Base-by-base conservation (phyloP, 2,329 filamentous ascomycete genomes). In the Lithohypha guttulata region DNA sequence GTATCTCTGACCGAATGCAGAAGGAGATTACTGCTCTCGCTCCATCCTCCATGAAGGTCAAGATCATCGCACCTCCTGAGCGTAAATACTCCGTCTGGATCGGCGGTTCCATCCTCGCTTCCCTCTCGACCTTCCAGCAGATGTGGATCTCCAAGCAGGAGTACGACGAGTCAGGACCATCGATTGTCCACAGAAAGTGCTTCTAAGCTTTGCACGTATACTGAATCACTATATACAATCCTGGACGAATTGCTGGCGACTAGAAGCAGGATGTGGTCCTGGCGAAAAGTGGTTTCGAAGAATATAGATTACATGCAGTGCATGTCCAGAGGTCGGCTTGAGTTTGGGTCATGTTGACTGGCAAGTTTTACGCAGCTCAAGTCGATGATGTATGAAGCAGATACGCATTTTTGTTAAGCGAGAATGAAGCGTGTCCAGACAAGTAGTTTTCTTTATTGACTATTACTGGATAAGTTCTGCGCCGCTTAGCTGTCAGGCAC, bases 101-200 rank as follows among this genome's bases (percentile, higher is more conserved):
- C 68, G 91, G 91, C 91, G 91, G 91, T 79, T 98, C 91, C 69
- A 98, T 98, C 73, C 74, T 98, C 63, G 91, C 91, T 59, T 98
- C 91, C 52, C 84, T 98, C 61, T 98, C 91, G 57, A 98, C 91
- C 70, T 98, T 98, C 89, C 91, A 98, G 79, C 91, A 98, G 76
- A 98, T 98, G 91, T 98, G 91, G 91, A 96, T 98, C 81, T 98
- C 91, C 61, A 98, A 98, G 86, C 91, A 98, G 76, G 89, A 96
- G 78, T 96, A 96, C 81, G 91, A 98, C 76, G 91, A 96, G 85
- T 91, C 82, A 69, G 89, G 89, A 73, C 91, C 89, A 60, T 95
- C 87, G 63, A 96, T 96, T 64, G 89, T 96, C 61, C 89, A 96
- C 83, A 84, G 87, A 81, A 96, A 95, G 85, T 95, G 89, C 84